These are phyloP conservation scores for Coleophoma crateriformis DNA, from an alignment of 2,329 filamentous ascomycete genomes.

Conservation along the genomic window DNA sequence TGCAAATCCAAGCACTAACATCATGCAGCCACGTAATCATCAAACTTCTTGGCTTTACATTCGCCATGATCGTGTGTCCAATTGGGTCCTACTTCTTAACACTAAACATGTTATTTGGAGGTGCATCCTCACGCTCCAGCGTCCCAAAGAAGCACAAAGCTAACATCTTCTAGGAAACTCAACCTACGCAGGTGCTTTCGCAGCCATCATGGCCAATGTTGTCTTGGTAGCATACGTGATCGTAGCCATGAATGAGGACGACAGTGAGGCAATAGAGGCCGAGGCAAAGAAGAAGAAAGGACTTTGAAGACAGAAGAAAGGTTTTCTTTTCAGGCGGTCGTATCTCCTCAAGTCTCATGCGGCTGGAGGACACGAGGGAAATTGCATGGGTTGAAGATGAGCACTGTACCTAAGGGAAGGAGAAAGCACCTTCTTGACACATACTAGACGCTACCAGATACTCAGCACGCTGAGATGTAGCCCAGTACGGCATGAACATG, in stretches of 20 bases:
- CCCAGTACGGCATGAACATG: too few relatives aligned
- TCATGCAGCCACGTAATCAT: conserved; percentile 67
- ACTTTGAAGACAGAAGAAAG: background rate
- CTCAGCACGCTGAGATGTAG: too few relatives aligned
- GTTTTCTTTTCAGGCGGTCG: too few relatives aligned
- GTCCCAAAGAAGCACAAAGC: background rate
- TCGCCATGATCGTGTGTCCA: conserved; percentile 84
- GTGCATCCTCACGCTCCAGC: conserved; percentile 38
- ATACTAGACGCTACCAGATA: too few relatives aligned
- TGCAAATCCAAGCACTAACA: conserved; percentile 2
- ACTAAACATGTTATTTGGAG: conserved; percentile 69
- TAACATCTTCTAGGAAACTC: conserved; percentile 61
- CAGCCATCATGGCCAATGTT: conserved; percentile 85
- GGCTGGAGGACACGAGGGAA: too few relatives aligned
- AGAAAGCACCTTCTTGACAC: too few relatives aligned
- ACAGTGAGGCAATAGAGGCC: conserved; percentile 32
- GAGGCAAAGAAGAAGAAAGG: conserved; percentile 38
- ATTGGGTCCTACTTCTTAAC: conserved; percentile 86
- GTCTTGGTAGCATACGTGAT: conserved; percentile 87
- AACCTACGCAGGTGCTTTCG: conserved; percentile 78
- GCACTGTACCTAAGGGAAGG: too few relatives aligned
- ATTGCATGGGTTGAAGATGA: too few relatives aligned
- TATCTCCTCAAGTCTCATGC: too few relatives aligned
- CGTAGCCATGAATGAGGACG: conserved; percentile 86
- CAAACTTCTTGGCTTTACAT: conserved; percentile 85